Conservation (phyloP, 2,329 filamentous ascomycete species). For the Hypoxylon sp. region DNA sequence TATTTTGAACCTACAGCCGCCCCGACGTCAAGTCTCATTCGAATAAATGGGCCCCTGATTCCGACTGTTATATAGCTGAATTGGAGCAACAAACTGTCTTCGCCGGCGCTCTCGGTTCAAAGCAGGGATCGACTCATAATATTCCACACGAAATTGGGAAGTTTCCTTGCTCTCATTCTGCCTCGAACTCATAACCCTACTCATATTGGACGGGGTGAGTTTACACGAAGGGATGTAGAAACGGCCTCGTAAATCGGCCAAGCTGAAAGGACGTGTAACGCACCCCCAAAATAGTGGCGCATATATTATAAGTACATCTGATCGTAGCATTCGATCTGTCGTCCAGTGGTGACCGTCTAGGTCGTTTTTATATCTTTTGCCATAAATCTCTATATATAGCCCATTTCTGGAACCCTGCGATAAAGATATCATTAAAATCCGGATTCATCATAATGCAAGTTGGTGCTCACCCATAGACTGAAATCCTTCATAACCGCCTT, state of each 20-base stretch:
- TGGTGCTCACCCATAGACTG: conserved; percentile 66
- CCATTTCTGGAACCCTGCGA: conserved; percentile 71
- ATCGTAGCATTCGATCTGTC: conserved; percentile 20
- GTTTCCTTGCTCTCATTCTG: conserved; percentile 20
- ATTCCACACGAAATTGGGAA: conserved; percentile 17
- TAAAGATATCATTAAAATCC: conserved; percentile 32
- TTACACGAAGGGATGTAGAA: conserved; percentile 15
- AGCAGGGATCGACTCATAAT: conserved; percentile 16
- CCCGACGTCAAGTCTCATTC: conserved; percentile 22
- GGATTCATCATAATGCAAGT: conserved; percentile 20
- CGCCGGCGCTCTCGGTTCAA: conserved; percentile 15
- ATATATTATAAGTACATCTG: conserved; percentile 8
- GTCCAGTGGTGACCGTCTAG: conserved; percentile 14
- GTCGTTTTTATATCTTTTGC: conserved; percentile 57
- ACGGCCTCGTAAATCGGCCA: conserved; percentile 9
- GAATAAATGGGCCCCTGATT: conserved; percentile 9
- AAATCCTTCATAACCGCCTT: conserved; percentile 65
- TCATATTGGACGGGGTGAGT: conserved; percentile 11
- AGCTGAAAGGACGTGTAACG: conserved; percentile 3
- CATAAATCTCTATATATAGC: conserved; percentile 70
- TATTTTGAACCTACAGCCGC: conserved; percentile 17
- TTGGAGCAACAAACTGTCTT: conserved; percentile 19
- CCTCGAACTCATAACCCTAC: conserved; percentile 18
- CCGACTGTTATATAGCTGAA: conserved; percentile 7
- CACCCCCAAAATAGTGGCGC: conserved; percentile 6